phyloP scores from a whole-genome alignment of 1,284 basidiomycete genomes.

The Cutaneotrichosporon sp. region DNA sequence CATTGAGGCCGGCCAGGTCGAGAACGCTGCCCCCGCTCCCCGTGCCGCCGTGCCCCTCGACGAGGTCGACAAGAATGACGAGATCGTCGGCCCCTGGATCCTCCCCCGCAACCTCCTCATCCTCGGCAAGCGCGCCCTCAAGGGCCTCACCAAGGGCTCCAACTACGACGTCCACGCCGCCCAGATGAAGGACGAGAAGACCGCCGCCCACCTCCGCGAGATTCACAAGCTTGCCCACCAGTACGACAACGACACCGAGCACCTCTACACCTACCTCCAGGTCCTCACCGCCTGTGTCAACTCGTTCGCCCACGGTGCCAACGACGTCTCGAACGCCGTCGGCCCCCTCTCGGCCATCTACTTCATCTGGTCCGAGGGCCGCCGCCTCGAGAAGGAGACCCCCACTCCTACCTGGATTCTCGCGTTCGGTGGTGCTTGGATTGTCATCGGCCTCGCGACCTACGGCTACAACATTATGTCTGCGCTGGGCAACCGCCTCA shows the following conservation, averaged over 20 bases:
- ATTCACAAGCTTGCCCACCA: conserved; percentile 54
- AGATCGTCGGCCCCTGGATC: conserved; percentile 43
- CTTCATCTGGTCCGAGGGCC: conserved; percentile 51
- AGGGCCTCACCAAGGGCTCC: conserved; percentile 40
- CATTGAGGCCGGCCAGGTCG: not conserved
- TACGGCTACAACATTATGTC: conserved; percentile 54
- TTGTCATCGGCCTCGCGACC: conserved; percentile 57
- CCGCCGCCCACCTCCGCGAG: conserved; percentile 41
- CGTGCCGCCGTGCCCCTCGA: conserved; percentile 25
- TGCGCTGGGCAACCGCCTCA: conserved; percentile 56
- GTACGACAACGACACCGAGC: conserved; percentile 58
- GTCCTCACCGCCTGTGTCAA: conserved; percentile 58
- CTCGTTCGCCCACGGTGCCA: conserved; percentile 57
- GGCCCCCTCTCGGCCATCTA: conserved; percentile 53
- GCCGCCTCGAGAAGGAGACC: conserved; percentile 43
- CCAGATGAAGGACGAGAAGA: conserved; percentile 32
- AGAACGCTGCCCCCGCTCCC: not conserved
- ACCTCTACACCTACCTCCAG: conserved; percentile 58
- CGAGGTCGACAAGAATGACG: conserved; percentile 34
- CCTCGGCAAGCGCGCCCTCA: conserved; percentile 46
- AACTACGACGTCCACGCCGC: conserved; percentile 51
- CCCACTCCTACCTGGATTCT: conserved; percentile 56
- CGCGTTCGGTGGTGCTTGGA: conserved; percentile 50
- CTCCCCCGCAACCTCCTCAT: conserved; percentile 55
- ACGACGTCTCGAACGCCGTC: conserved; percentile 53